Evolutionary conservation across 805 yeast genomes (phyloP).

Genomic region (Schwanniomyces yamadae): DNA sequence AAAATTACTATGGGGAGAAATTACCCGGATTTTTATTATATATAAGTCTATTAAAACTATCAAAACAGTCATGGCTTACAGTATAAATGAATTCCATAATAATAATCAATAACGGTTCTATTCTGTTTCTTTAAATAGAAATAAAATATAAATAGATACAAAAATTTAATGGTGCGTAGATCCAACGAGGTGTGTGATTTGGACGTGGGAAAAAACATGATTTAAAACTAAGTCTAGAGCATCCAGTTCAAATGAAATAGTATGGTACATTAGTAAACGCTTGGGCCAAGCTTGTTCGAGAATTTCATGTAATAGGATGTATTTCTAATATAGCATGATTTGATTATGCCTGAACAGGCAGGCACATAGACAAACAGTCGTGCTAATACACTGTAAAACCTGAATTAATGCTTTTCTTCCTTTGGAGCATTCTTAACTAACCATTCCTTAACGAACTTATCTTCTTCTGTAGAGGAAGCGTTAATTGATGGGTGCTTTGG

Average conservation of each 20-base stretch:
- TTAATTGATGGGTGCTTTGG: slow-evolving; percentile 66
- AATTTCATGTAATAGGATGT: no score
- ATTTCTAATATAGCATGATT: no score
- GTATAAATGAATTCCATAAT: no score
- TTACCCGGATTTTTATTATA: slow-evolving; percentile 4
- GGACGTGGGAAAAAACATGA: no score
- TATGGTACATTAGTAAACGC: no score
- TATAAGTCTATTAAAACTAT: no score
- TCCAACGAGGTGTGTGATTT: not conserved
- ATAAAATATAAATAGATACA: slow-evolving; percentile 1
- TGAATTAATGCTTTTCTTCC: slow-evolving; percentile 27
- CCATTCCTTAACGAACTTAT: slow-evolving; percentile 71
- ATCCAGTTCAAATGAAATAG: no score
- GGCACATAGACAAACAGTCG: no score
- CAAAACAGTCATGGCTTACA: no score
- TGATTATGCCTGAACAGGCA: no score
- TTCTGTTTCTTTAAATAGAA: not conserved
- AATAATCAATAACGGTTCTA: not conserved
- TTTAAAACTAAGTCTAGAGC: no score
- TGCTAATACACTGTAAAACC: not conserved
- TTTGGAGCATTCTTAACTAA: slow-evolving; percentile 50
- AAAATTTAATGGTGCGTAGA: not conserved
- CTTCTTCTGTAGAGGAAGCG: slow-evolving; percentile 85
- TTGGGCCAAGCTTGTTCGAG: no score
- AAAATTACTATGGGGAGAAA: not conserved